A percentile compares a stretch with the other conserved stretches of the same genome.
phyloP scores from a whole-genome alignment of 371 early-diverging fungal genomes.

The Encephalitozoon hellem region DNA sequence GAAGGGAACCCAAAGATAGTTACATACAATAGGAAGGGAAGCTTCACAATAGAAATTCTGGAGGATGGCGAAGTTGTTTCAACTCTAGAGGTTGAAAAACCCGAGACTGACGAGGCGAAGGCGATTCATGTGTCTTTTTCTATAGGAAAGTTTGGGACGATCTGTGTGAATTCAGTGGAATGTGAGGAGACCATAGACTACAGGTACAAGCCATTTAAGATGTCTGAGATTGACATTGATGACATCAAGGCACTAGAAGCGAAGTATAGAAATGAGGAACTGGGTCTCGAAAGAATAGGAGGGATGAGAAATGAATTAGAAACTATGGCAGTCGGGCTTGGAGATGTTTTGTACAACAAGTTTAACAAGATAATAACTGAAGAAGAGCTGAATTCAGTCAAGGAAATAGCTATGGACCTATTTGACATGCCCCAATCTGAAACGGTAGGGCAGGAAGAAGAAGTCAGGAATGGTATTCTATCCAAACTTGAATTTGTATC shows the following conservation, averaged over 20 bases:
- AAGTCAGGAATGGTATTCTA: background rate
- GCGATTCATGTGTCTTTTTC: constrained; percentile 21
- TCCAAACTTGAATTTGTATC: constrained; percentile 20
- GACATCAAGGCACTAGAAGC: constrained; percentile 14
- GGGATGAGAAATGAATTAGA: constrained; percentile 38
- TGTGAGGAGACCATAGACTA: constrained; percentile 1
- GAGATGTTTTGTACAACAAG: background rate
- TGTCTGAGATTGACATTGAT: background rate
- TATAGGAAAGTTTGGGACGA: constrained; percentile 26
- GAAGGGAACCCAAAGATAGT: background rate
- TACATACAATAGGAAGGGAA: constrained; percentile 28
- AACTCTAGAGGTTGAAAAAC: constrained; percentile 15
- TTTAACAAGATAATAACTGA: constrained; percentile 6
- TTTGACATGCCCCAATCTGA: background rate
- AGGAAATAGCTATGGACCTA: constrained; percentile 23
- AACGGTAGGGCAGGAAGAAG: constrained; percentile 15
- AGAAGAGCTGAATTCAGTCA: constrained; percentile 7
- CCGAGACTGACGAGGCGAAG: constrained; percentile 26
- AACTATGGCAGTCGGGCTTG: constrained; percentile 12
- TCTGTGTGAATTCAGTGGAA: constrained; percentile 29
- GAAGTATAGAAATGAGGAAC: constrained; percentile 19
- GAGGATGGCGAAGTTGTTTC: constrained; percentile 42
- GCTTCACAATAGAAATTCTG: constrained; percentile 31
- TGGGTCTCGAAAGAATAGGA: constrained; percentile 26
- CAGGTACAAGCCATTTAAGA: background rate